Base-by-base conservation (phyloP, 352 stramenopile species). In the Phytophthora constricta region DNA sequence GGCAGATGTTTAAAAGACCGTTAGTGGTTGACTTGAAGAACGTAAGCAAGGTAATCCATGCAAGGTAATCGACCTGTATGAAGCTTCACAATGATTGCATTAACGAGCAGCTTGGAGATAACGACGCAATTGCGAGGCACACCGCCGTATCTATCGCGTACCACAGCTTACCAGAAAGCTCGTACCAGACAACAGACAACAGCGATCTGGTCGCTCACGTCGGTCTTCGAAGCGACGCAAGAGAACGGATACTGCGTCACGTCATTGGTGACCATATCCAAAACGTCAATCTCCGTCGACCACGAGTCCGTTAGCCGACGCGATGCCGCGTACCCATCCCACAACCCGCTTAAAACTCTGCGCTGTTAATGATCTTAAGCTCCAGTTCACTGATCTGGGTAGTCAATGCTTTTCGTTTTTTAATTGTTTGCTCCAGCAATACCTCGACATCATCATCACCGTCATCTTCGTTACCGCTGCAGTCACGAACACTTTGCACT, bases 11-110 rank as follows among this genome's bases (percentile, higher is more conserved):
- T 19, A 11, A 65, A 16, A 37, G 58, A 4, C 4, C 39, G 3
- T 17, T 59, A n/a, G 9, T 11, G 0, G 39, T 66, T 2, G 49
- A 55, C 19, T 55, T 25, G 26, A 7, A 28, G 0, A 17, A 66
- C 16, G 22, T 22, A 1, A n/a, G 39, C 2, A n/a, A 52, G 4
- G 48, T 58, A 5, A 65, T 66, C 9, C 47, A 59, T n/a, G n/a
- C n/a, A n/a, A n/a, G n/a, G n/a, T n/a, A n/a, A n/a, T n/a, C n/a
- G 19, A 59, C 42, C 9, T 58, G 39, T 11, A 58, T 65, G 58
- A 59, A 60, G 19, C 19, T 66, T 22, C 34, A 58, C 13, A 58
- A 39, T 22, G 47, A 39, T 5, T 58, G 51, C 9, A 58, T 58
- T 37, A 25, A 58, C 5, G 51, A 49, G 8, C 37, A 20, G n/a